phyloP scores from a whole-genome alignment of 116 monocot genomes.

The Thalassia testudinum region DNA sequence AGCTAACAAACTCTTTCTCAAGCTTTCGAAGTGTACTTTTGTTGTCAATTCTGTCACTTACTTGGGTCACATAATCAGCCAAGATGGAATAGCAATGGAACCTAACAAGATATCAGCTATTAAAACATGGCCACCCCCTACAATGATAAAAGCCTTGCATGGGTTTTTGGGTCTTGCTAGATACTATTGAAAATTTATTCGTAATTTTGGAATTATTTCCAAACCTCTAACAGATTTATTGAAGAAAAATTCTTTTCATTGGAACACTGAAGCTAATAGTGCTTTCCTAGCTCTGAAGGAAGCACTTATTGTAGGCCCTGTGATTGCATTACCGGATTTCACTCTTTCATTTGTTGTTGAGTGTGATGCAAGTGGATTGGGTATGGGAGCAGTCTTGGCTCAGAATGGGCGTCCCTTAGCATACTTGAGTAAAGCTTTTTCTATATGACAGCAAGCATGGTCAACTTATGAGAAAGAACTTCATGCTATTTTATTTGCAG shows the following conservation, averaged over 20 bases:
- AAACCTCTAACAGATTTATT: not conserved
- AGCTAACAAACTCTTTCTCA: not conserved
- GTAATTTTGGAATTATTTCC: not conserved
- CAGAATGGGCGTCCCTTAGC: not conserved
- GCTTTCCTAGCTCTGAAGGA: not conserved
- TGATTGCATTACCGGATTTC: not conserved
- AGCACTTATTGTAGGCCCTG: not conserved
- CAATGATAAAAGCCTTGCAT: not conserved
- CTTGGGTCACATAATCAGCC: not conserved
- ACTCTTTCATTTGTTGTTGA: not conserved
- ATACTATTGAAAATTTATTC: conserved; percentile 1
- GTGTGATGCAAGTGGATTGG: not conserved
- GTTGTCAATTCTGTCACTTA: not conserved
- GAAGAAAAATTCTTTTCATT: not conserved
- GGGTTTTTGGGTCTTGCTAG: not conserved
- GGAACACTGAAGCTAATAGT: not conserved
- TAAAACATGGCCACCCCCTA: not conserved
- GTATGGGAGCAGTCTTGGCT: not conserved
- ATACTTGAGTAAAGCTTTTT: not conserved
- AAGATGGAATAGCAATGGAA: not conserved
- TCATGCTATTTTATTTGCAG: not conserved
- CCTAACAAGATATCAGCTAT: not conserved
- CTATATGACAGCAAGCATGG: not conserved
- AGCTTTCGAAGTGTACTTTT: not conserved
- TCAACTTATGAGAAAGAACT: not conserved